Evolutionary conservation across 495 filamentous ascomycete genomes (phyloP).

Genomic region (Antarctomyces pellizariae): DNA sequence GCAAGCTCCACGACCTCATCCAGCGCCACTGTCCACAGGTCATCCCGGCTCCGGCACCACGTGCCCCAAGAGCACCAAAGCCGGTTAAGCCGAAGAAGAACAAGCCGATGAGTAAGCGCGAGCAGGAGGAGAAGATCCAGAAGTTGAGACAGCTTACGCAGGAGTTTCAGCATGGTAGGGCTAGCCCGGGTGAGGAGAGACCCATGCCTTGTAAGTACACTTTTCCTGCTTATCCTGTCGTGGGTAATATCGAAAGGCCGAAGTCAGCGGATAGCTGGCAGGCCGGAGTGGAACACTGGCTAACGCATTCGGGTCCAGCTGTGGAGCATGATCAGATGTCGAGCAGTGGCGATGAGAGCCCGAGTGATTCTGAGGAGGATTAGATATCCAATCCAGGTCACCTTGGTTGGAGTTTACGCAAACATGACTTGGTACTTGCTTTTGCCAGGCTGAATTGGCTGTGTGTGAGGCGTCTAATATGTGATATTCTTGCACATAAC

Average conservation of each 20-base stretch:
- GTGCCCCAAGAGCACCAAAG: too few relatives aligned
- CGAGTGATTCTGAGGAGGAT: conserved; percentile 12
- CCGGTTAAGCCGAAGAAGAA: conserved; percentile 76
- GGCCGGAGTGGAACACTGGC: too few relatives aligned
- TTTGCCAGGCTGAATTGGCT: too few relatives aligned
- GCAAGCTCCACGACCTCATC: conserved; percentile 54
- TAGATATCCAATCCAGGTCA: too few relatives aligned
- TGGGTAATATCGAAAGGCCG: too few relatives aligned
- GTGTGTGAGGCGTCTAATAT: too few relatives aligned
- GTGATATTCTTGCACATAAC: too few relatives aligned
- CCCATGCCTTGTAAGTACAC: not conserved
- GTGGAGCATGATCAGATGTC: conserved; percentile 6
- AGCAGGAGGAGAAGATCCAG: conserved; percentile 76
- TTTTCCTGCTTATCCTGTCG: too few relatives aligned
- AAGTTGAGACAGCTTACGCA: conserved; percentile 38
- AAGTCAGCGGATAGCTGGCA: too few relatives aligned
- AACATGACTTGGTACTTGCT: too few relatives aligned
- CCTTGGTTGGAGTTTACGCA: too few relatives aligned
- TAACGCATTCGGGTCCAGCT: too few relatives aligned
- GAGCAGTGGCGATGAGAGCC: conserved; percentile 10
- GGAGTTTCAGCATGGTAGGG: conserved; percentile 3
- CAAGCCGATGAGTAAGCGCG: conserved; percentile 89
- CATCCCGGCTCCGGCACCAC: conserved; percentile 20
- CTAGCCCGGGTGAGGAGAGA: not conserved
- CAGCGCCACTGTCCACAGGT: conserved; percentile 38